Evolutionary conservation across 495 filamentous ascomycete species (phyloP).

Genomic region (Podospora didyma): DNA sequence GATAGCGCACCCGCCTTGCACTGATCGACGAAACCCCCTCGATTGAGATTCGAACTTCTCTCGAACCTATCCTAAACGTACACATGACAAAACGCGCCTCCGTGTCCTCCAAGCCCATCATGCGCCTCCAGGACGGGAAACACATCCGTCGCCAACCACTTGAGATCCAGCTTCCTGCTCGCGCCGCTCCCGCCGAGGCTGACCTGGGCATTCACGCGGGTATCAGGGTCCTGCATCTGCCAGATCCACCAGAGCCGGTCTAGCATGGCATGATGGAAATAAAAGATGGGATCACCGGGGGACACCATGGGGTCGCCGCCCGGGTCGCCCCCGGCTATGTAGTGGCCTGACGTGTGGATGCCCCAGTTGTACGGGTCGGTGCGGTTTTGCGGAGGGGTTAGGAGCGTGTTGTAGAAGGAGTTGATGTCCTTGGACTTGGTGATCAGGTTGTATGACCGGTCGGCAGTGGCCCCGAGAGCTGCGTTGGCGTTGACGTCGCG

Average conservation of each 20-base stretch:
- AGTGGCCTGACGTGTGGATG: constrained; percentile 61
- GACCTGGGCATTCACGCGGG: constrained; percentile 26
- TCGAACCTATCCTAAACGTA: constrained; percentile 22
- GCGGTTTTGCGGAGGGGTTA: constrained; percentile 15
- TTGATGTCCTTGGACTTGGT: constrained; percentile 40
- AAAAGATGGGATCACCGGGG: constrained; percentile 66
- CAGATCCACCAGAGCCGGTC: constrained; percentile 67
- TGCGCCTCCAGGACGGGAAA: constrained; percentile 32
- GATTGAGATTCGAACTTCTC: too few relatives aligned
- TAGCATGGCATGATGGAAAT: constrained; percentile 60
- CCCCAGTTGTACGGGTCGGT: constrained; percentile 14
- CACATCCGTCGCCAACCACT: constrained; percentile 28
- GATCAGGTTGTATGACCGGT: constrained; percentile 35
- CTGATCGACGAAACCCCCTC: too few relatives aligned
- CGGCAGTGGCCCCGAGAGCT: constrained; percentile 37
- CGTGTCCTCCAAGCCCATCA: constrained; percentile 33
- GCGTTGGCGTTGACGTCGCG: constrained; percentile 58
- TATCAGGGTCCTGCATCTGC: constrained; percentile 53
- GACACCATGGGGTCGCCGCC: constrained; percentile 51
- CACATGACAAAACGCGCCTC: constrained; percentile 32
- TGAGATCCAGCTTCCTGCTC: constrained; percentile 20
- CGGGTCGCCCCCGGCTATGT: constrained; percentile 56
- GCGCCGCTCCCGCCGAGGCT: neutral
- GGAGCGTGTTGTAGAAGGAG: constrained; percentile 43
- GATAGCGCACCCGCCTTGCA: too few relatives aligned